These are phyloP conservation scores for Acmispon strigosus DNA, from an alignment of 306 rosid species.

Conservation along the genomic window DNA sequence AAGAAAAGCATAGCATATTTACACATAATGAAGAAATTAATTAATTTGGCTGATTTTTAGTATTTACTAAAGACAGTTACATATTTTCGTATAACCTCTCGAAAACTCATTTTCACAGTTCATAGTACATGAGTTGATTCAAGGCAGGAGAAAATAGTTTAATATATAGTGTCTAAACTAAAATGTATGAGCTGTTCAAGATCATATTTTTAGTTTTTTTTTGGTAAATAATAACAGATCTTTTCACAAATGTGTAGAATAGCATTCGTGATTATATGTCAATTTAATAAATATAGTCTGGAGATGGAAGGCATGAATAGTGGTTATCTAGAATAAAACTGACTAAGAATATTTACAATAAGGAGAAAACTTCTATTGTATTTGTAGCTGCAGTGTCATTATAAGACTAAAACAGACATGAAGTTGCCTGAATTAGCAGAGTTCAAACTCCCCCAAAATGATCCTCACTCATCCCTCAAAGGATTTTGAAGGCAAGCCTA, in stretches of 20 bases:
- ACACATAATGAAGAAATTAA: neutral
- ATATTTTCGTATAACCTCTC: neutral
- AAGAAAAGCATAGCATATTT: neutral
- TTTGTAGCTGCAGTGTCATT: neutral
- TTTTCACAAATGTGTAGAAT: neutral
- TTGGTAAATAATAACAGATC: neutral
- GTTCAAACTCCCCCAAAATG: neutral
- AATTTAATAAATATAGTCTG: neutral
- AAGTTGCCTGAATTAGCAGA: neutral
- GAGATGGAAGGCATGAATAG: neutral
- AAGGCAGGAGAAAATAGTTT: neutral
- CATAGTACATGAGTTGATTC: neutral
- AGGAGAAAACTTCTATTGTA: neutral
- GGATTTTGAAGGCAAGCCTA: neutral
- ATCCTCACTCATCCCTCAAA: neutral
- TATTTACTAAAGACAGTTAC: neutral
- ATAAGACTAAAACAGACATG: neutral
- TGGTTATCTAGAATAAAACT: neutral
- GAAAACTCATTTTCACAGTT: neutral
- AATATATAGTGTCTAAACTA: neutral
- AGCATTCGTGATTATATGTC: neutral
- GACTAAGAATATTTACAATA: neutral
- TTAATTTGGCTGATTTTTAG: neutral
- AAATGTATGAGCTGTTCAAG: neutral
- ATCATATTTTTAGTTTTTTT: neutral